Conservation (phyloP, 345 rosid species). For the Boechera stricta region DNA sequence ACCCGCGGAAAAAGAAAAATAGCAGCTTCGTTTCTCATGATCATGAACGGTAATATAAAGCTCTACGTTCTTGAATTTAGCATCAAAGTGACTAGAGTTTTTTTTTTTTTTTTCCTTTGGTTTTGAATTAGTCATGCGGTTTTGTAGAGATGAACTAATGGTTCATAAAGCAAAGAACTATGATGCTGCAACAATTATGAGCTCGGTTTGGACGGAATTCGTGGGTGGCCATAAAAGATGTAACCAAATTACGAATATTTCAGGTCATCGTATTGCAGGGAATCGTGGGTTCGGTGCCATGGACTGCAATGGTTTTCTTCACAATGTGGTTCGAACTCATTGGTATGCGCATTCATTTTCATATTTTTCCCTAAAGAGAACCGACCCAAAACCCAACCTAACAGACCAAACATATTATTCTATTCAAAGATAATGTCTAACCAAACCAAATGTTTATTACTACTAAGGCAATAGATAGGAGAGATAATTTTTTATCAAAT, state of each 20-base stretch:
- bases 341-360: slow-evolving; percentile 50
- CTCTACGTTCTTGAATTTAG: slow-evolving; percentile 6
- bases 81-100: not conserved
- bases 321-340: slow-evolving; percentile 95
- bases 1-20: slow-evolving; percentile 50
- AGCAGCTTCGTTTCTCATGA: slow-evolving; percentile 13
- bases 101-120: not conserved
- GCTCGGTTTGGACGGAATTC: slow-evolving; percentile 72
- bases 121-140: slow-evolving; percentile 20
- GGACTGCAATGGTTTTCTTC: slow-evolving; percentile 92
- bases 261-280: slow-evolving; percentile 87
- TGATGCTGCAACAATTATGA: slow-evolving; percentile 16
- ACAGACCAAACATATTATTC: not conserved
- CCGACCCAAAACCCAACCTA: not conserved
- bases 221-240: slow-evolving; percentile 71
- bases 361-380: not conserved
- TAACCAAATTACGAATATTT: slow-evolving; percentile 71
- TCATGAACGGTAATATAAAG: slow-evolving; percentile 29
- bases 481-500: not conserved
- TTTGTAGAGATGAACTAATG: slow-evolving; percentile 49
- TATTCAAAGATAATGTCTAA: not conserved
- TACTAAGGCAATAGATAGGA: not conserved
- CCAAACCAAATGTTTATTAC: not conserved
- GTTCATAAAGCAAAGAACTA: slow-evolving; percentile 37
- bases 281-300: slow-evolving; percentile 73